phyloP scores from a whole-genome alignment of 2,329 filamentous ascomycete genomes.

The Aspergillus sp. region DNA sequence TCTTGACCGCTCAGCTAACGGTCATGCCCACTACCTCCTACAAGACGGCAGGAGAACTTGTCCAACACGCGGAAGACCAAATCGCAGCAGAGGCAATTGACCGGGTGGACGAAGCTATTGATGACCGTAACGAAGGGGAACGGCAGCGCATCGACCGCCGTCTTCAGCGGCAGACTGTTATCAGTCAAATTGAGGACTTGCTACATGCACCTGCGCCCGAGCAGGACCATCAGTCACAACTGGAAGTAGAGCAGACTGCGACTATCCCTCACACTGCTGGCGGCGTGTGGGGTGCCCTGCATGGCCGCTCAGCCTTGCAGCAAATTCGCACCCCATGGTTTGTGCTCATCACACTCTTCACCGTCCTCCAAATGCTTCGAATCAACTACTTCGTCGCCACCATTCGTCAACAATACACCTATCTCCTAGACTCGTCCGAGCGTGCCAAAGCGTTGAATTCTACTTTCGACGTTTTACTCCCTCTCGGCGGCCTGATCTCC shows the following conservation, averaged over 20 bases:
- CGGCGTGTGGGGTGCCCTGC: constrained; percentile 75
- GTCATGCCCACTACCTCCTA: constrained; percentile 76
- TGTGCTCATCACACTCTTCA: constrained; percentile 78
- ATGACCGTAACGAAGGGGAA: constrained; percentile 49
- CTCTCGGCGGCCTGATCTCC: constrained; percentile 77
- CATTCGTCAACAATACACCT: constrained; percentile 77
- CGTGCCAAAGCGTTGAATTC: constrained; percentile 72
- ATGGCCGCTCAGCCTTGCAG: constrained; percentile 15
- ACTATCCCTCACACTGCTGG: constrained; percentile 33
- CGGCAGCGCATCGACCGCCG: constrained; percentile 57
- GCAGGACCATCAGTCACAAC: constrained; percentile 38
- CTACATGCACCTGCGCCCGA: constrained; percentile 53
- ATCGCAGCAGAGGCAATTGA: constrained; percentile 58
- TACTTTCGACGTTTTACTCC: constrained; percentile 83
- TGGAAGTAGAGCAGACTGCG: constrained; percentile 29
- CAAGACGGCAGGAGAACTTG: constrained; percentile 81
- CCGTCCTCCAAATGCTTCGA: constrained; percentile 71
- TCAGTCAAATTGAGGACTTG: constrained; percentile 71
- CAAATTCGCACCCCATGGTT: constrained; percentile 64
- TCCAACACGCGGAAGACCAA: constrained; percentile 66
- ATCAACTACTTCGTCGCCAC: constrained; percentile 96
- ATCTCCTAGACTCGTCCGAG: constrained; percentile 64
- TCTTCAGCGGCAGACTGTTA: constrained; percentile 62
- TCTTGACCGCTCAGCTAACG: constrained; percentile 66
- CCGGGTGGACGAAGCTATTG: constrained; percentile 57